These are phyloP conservation scores for Sphaerostilbella broomeana DNA, from an alignment of 2,329 filamentous ascomycete genomes.

Conservation along the genomic window DNA sequence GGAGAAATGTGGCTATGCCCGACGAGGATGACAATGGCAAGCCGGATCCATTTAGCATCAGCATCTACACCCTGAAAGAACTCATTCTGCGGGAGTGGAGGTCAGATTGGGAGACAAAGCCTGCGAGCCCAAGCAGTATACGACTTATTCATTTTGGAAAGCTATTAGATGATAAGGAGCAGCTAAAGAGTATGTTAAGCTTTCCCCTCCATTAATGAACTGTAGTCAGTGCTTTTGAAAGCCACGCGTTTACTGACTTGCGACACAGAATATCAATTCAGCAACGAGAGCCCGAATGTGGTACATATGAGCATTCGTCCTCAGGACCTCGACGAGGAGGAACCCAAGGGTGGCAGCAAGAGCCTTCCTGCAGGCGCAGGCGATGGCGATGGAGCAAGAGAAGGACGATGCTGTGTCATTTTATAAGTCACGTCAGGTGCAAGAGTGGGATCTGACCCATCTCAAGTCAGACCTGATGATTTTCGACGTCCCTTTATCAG, in stretches of 20 bases:
- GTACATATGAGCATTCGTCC: constrained; percentile 94
- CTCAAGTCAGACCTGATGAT: too few species aligned
- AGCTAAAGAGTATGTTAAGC: constrained; percentile 63
- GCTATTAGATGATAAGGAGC: constrained; percentile 80
- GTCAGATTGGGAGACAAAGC: constrained; percentile 82
- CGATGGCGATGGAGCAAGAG: constrained; percentile 35
- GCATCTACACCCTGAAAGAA: constrained; percentile 89
- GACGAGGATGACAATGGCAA: constrained; percentile 52
- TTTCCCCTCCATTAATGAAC: too few species aligned
- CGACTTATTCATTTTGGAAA: constrained; percentile 88
- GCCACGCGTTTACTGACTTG: constrained; percentile 4
- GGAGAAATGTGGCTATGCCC: constrained; percentile 71
- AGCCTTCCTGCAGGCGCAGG: constrained; percentile 34
- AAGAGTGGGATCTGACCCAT: too few species aligned
- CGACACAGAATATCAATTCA: constrained; percentile 68
- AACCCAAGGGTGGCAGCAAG: constrained; percentile 60
- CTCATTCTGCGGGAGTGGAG: constrained; percentile 90
- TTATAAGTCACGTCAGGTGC: constrained; percentile 33
- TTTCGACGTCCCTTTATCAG: too few species aligned
- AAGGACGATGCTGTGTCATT: constrained; percentile 43
- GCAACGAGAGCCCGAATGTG: constrained; percentile 67
- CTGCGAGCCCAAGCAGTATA: constrained; percentile 82
- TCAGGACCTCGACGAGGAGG: constrained; percentile 77
- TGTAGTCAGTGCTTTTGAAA: too few species aligned
- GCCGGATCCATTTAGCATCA: constrained; percentile 80